Percentiles rank a stretch among this genome's conserved stretches.
Conservation (phyloP, 805 yeast genomes). For the Saturnispora ahearnii region DNA sequence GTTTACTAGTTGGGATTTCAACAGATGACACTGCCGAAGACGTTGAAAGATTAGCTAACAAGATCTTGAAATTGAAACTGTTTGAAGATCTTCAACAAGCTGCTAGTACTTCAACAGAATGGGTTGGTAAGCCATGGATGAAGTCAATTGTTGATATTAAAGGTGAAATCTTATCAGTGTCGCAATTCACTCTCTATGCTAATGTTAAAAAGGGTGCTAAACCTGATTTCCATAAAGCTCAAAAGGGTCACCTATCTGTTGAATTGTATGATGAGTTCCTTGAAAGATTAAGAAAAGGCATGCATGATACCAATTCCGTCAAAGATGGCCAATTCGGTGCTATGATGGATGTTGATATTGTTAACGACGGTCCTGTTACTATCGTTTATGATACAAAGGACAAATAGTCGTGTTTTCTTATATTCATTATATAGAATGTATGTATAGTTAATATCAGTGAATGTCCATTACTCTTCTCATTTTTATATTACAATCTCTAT, state of each 20-base stretch:
- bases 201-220: constrained; percentile 83
- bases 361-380: constrained; percentile 93
- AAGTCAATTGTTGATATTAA: constrained; percentile 51
- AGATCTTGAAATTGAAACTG: constrained; percentile 54
- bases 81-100: constrained; percentile 49
- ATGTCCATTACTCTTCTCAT: not conserved
- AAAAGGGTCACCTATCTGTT: constrained; percentile 56
- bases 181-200: constrained; percentile 88
- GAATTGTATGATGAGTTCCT: constrained; percentile 48
- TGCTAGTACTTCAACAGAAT: constrained; percentile 38
- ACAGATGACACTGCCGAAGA: constrained; percentile 71
- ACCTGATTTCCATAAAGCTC: constrained; percentile 92
- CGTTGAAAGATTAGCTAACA: constrained; percentile 56
- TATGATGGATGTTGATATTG: constrained; percentile 88
- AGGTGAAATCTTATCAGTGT: constrained; percentile 75
- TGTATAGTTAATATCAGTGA: not conserved
- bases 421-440: not conserved
- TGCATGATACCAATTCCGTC: constrained; percentile 53
- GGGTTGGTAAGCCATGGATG: constrained; percentile 70
- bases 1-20: constrained; percentile 79
- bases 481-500: not conserved
- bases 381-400: constrained; percentile 68
- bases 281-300: constrained; percentile 33
- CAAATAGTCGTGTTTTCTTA: not conserved
- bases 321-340: constrained; percentile 92